Percentiles rank a stretch among this genome's conserved stretches.
phyloP scores from a whole-genome alignment of 2,329 filamentous ascomycete species.

The Colletotrichum australisinense region DNA sequence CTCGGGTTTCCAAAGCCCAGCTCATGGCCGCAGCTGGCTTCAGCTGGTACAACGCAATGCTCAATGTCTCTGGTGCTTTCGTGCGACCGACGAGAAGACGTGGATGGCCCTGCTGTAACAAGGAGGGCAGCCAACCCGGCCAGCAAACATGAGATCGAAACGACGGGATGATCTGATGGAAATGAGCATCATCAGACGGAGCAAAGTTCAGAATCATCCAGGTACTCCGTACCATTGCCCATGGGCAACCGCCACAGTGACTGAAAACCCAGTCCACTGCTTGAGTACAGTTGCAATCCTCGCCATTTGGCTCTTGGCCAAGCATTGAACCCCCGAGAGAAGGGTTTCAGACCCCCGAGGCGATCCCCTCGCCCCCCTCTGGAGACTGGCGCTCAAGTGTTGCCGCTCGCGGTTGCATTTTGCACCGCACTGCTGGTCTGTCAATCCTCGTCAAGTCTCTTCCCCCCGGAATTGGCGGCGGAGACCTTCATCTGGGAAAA shows the following conservation, averaged over 20 bases:
- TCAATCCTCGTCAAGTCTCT: conserved; percentile 1
- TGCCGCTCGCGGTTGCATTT: conserved; percentile 5
- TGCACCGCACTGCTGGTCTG: not conserved
- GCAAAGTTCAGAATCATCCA: not conserved
- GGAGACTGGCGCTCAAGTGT: not conserved
- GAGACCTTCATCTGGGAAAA: conserved; percentile 15
- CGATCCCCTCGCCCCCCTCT: conserved; percentile 20
- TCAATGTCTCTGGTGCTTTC: not conserved
- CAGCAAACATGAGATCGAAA: conserved; percentile 22
- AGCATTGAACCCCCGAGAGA: conserved; percentile 25
- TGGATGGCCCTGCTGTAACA: not conserved
- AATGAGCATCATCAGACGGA: conserved; percentile 20
- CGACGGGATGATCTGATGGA: conserved; percentile 30
- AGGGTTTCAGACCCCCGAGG: conserved; percentile 33
- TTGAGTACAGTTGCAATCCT: not conserved
- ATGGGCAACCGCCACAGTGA: not conserved
- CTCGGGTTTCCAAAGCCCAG: not conserved
- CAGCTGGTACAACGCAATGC: not conserved
- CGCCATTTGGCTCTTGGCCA: conserved; percentile 22
- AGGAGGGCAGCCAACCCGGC: not conserved
- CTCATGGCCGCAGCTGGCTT: too few relatives aligned
- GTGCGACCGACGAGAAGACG: not conserved
- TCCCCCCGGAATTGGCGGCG: conserved; percentile 23
- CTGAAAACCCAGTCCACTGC: not conserved
- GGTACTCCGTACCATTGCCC: not conserved